Percentiles rank a stretch among this genome's conserved stretches.
Conservation (phyloP, 495 filamentous ascomycete genomes). For the Penicillium coprophilum region DNA sequence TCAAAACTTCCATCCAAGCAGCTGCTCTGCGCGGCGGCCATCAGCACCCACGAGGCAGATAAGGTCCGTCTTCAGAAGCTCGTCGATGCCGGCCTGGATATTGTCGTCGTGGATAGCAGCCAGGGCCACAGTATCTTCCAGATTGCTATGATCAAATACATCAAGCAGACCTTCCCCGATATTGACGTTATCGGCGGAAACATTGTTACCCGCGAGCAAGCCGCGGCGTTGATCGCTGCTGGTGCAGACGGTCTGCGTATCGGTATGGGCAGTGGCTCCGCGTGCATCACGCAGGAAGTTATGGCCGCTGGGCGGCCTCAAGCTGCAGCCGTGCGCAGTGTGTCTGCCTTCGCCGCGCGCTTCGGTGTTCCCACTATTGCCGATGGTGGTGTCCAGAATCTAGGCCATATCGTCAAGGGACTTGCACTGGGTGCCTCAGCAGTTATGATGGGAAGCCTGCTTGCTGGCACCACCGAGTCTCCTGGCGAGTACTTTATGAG, state of each 20-base stretch:
- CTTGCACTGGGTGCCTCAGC: slow-evolving; percentile 90
- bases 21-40: slow-evolving; percentile 90
- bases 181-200: slow-evolving; percentile 97
- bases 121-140: slow-evolving; percentile 98
- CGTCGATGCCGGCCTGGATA: slow-evolving; percentile 94
- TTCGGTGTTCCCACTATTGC: slow-evolving; percentile 98
- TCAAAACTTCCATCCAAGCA: slow-evolving; percentile 99
- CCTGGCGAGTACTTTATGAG: slow-evolving; percentile 96
- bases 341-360: slow-evolving; percentile 79
- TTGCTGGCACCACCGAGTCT: slow-evolving; percentile 96
- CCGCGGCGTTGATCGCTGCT: slow-evolving; percentile 85
- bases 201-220: slow-evolving; percentile 94
- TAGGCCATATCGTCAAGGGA: slow-evolving; percentile 98
- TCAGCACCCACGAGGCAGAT: slow-evolving; percentile 91
- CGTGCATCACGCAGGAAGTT: slow-evolving; percentile 99
- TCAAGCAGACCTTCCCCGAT: slow-evolving; percentile 80
- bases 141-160: slow-evolving; percentile 92
- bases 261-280: slow-evolving; percentile 96
- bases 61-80: slow-evolving; percentile 79
- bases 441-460: slow-evolving; percentile 98
- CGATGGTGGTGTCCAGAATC: slow-evolving; percentile 96
- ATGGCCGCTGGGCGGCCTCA: slow-evolving; percentile 98
- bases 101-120: slow-evolving; percentile 91
- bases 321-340: slow-evolving; percentile 85
- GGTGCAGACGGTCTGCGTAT: slow-evolving; percentile 96